Percentiles rank a stretch among this genome's conserved stretches.
Evolutionary conservation across 129 eudicot species (phyloP).

Genomic region (Centrapalus pauciflorus): DNA sequence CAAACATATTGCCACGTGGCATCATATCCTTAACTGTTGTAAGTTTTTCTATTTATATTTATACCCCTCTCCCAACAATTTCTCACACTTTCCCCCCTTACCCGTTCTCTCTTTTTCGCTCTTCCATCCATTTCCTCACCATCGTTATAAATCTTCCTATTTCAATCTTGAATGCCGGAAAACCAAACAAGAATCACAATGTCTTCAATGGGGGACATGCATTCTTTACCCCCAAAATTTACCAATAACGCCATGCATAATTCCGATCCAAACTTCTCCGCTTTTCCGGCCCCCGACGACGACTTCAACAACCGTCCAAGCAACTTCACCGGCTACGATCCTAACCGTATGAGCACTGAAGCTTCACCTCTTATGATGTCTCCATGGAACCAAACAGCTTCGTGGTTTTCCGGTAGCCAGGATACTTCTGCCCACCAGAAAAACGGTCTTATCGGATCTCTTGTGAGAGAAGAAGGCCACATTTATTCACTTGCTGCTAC

Average conservation of each 20-base stretch:
- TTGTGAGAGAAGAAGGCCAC: constrained; percentile 86
- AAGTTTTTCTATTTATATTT: neutral
- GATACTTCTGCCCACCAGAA: constrained; percentile 5
- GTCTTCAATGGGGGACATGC: constrained; percentile 16
- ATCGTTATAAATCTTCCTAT: neutral
- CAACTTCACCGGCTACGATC: constrained; percentile 57
- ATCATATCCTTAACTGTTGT: neutral
- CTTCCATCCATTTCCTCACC: constrained; percentile 10
- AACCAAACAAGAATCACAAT: constrained; percentile 19
- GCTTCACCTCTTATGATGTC: constrained; percentile 85
- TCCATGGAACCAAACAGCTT: constrained; percentile 61
- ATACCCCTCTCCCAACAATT: constrained; percentile 21
- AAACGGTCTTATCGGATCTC: constrained; percentile 56
- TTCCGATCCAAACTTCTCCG: constrained; percentile 43
- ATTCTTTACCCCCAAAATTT: constrained; percentile 30
- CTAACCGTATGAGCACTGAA: constrained; percentile 52
- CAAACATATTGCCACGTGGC: constrained; percentile 22
- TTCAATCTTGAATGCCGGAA: constrained; percentile 19
- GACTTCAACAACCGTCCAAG: constrained; percentile 45
- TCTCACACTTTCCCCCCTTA: constrained; percentile 18
- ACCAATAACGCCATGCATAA: constrained; percentile 18
- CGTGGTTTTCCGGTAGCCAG: constrained; percentile 36
- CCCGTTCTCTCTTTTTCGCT: constrained; percentile 6
- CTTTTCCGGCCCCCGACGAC: constrained; percentile 11
- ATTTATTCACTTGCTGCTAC: constrained; percentile 75